Base-by-base conservation (phyloP, 2,329 filamentous ascomycete species). In the Talaromyces sp. region DNA sequence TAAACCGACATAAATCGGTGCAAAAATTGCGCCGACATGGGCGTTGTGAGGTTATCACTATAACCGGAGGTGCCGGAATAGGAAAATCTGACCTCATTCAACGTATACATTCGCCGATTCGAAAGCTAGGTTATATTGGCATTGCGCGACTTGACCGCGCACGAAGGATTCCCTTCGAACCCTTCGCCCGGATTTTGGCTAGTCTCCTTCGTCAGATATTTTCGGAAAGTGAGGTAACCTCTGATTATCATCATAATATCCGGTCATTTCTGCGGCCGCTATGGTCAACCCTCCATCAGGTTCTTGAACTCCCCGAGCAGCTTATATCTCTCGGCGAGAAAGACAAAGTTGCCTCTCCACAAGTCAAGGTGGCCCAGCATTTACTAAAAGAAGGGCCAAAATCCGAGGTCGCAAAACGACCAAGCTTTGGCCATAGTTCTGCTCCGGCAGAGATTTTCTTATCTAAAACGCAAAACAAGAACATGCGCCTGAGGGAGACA, bases 401-500 rank as follows among this genome's bases (percentile, higher is more conserved):
- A 58, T 65, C 67, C 13, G 72, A 74, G 51, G 66, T 68, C 5
- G 67, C 70, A 1, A 72, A 74, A 61, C 68, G 69, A 15, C 72
- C 72, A 3, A 70, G 70, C 52, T 63, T 77, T 55, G 68, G 73
- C 25, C 71, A 72, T 22, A 74, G 70, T n/a, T 71, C 77, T 61
- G 71, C 65, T 25, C 72, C 75, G 1, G 68, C 69, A 4, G 74
- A 76, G 32, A 76, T 77, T 63, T 74, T 75, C 42, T 61, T 75
- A 52, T 77, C 67, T 65, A 78, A 69, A 70, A 73, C 73, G 10
- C 69, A 74, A 11, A 71, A 68, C 65, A 72, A 79, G 68, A 82
- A 83, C 1, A 88, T 91, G 65, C 87, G 91, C 13, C 83, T 96
- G 60, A 90, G 93, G 82, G 93, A 92, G 70, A 93, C 91, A 1